Base-by-base conservation (phyloP, 2,329 filamentous ascomycete species). In the Talaromyces sp. region DNA sequence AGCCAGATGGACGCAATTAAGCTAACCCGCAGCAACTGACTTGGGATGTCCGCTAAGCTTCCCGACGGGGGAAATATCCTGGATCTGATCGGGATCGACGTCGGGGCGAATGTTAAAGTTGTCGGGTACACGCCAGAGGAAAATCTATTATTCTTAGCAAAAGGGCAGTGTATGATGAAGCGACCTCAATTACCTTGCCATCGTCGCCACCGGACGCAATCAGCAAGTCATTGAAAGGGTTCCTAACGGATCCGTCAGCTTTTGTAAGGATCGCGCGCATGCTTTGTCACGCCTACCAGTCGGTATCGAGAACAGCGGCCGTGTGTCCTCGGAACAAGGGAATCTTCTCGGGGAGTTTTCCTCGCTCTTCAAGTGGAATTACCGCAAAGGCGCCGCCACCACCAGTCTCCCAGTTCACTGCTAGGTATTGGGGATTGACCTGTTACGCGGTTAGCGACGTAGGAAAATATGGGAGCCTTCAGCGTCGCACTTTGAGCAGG, bases 351-450 rank as follows among this genome's bases (percentile, higher is more conserved):
- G 94, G 94, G 56, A 95, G 77, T 77, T 94, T 92, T 63, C 94
- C 94, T 68, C 84, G 87, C 81, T 99, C 93, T 65, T 87, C 84
- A 67, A 96, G 77, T 61, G 94, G 94, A 66, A 99, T 91, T 66
- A 99, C 93, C 57, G 94, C 94, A 72, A 99, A 97, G 67, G 94
- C 93, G 71, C 94, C 94, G 69, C 94, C 94, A 63, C 94, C 94
- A 73, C 91, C 89, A 39, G 94, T 83, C 77, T 99, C 93, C 94
- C 94, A 99, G 82, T 99, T 99, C 78, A 99, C 92, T 5, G 94
- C 88, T 66, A 99, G 83, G 75, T 94, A 97, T 75, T 96, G 87
- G 52, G 94, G 92, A 76, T 99, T 99, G 73, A 86, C 94, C 91
- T 95, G 72, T 67, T 60, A 53, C 28, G 28, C 46, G 43, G 50